Conservation (phyloP, 2,329 filamentous ascomycete genomes). For the Penicillium freii region DNA sequence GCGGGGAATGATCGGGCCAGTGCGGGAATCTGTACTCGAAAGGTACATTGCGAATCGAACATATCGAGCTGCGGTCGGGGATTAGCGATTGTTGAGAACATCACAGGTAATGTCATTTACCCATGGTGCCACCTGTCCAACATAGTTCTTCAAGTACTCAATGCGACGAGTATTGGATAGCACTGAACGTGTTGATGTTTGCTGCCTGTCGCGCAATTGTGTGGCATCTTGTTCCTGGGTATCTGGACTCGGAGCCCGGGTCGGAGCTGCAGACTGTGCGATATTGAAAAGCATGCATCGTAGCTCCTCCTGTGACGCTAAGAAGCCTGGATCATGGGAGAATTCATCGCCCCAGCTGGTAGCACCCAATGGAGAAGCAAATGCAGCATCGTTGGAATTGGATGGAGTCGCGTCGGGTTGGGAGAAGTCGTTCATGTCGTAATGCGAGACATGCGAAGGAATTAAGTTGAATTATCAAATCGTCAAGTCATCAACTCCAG, state of each 20-base stretch:
- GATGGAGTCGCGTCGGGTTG: slow-evolving; percentile 13
- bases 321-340: slow-evolving; percentile 43
- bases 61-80: slow-evolving; percentile 51
- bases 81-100: not conserved
- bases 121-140: slow-evolving; percentile 55
- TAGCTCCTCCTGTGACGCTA: slow-evolving; percentile 48
- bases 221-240: slow-evolving; percentile 16
- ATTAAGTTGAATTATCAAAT: not conserved
- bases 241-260: slow-evolving; percentile 40
- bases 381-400: slow-evolving; percentile 16
- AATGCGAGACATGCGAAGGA: not conserved
- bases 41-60: slow-evolving; percentile 54
- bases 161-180: slow-evolving; percentile 38
- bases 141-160: slow-evolving; percentile 51
- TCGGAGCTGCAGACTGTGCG: slow-evolving; percentile 46
- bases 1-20: slow-evolving; percentile 49
- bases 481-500: no score
- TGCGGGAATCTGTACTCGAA: slow-evolving; percentile 52
- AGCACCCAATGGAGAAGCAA: slow-evolving; percentile 18
- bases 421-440: slow-evolving; percentile 12
- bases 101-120: slow-evolving; percentile 25
- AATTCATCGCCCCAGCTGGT: slow-evolving; percentile 31
- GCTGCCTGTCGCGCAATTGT: not conserved
- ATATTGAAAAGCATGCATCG: slow-evolving; percentile 46
- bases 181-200: slow-evolving; percentile 16